These are phyloP conservation scores for Trypanosoma caninum DNA, from an alignment of 208 protist genomes.

Conservation along the genomic window DNA sequence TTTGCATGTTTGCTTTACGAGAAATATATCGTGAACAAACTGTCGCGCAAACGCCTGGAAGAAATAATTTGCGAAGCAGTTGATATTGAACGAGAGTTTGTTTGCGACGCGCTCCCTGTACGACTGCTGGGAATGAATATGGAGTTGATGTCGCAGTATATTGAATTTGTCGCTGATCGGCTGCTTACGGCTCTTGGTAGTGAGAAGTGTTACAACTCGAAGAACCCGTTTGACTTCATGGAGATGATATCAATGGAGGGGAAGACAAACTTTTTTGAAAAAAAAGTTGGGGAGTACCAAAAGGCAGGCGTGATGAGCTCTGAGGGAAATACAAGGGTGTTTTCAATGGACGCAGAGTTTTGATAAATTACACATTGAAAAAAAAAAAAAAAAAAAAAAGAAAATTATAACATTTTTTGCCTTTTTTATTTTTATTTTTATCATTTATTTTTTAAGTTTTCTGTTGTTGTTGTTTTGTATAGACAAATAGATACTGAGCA, in stretches of 20 bases:
- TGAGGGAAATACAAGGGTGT: slow-evolving; percentile 73
- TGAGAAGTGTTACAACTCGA: slow-evolving; percentile 94
- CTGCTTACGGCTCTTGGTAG: slow-evolving; percentile 95
- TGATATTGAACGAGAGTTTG: slow-evolving; percentile 96
- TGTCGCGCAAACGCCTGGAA: slow-evolving; percentile 69
- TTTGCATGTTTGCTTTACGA: slow-evolving; percentile 98
- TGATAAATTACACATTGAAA: slow-evolving; percentile 30
- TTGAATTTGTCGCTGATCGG: slow-evolving; percentile 99
- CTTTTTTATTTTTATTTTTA: slow-evolving; percentile 24
- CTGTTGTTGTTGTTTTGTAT: not conserved
- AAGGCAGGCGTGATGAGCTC: slow-evolving; percentile 96
- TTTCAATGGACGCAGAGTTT: slow-evolving; percentile 92
- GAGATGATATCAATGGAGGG: slow-evolving; percentile 98
- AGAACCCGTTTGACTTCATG: slow-evolving; percentile 99
- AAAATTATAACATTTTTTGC: slow-evolving; percentile 12
- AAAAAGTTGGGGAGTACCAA: slow-evolving; percentile 98
- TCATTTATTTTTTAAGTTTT: not conserved
- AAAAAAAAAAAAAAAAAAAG: not conserved
- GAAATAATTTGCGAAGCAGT: slow-evolving; percentile 95
- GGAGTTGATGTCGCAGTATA: slow-evolving; percentile 98
- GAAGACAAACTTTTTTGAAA: slow-evolving; percentile 99
- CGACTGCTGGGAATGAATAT: slow-evolving; percentile 99
- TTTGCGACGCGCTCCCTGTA: slow-evolving; percentile 97
- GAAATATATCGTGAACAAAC: slow-evolving; percentile 92
- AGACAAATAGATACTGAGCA: not conserved